phyloP scores from a whole-genome alignment of 352 stramenopile genomes.

The Phytophthora uliginosa region DNA sequence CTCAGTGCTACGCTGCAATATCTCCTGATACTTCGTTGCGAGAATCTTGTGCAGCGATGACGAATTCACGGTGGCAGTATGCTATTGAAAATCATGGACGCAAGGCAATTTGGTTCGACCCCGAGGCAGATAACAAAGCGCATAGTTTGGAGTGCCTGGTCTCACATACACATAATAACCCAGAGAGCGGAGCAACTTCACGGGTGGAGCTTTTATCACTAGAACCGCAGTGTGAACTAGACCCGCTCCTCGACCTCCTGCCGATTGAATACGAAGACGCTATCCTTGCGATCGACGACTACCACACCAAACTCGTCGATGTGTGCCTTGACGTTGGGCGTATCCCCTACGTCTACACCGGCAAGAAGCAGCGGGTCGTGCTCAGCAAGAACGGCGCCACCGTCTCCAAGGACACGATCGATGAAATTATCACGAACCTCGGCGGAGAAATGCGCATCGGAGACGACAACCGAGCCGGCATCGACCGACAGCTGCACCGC shows the following conservation, averaged over 20 bases:
- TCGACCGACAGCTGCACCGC: slow-evolving; percentile 82
- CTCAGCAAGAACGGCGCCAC: slow-evolving; percentile 32
- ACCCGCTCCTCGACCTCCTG: slow-evolving; percentile 45
- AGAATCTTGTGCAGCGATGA: slow-evolving; percentile 29
- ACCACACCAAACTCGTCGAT: slow-evolving; percentile 41
- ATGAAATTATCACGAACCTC: slow-evolving; percentile 56
- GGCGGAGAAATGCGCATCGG: slow-evolving; percentile 65
- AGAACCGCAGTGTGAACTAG: slow-evolving; percentile 34
- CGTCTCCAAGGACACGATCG: slow-evolving; percentile 58
- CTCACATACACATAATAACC: background rate
- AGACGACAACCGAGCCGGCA: slow-evolving; percentile 79
- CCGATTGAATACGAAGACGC: slow-evolving; percentile 32
- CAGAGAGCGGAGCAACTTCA: background rate
- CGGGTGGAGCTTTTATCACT: background rate
- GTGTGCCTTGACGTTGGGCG: slow-evolving; percentile 51
- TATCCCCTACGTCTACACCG: slow-evolving; percentile 41
- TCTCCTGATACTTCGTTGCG: background rate
- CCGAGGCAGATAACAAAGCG: slow-evolving; percentile 24
- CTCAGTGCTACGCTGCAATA: slow-evolving; percentile 16
- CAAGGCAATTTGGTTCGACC: slow-evolving; percentile 49
- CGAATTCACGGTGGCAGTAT: slow-evolving; percentile 36
- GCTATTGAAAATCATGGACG: slow-evolving; percentile 18
- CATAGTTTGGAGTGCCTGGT: slow-evolving; percentile 44
- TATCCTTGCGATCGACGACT: slow-evolving; percentile 32
- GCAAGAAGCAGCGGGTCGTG: slow-evolving; percentile 34